A percentile compares a stretch with the other conserved stretches of the same genome.
Conservation (phyloP, 2,329 filamentous ascomycete species). For the Fusarium algeriense region DNA sequence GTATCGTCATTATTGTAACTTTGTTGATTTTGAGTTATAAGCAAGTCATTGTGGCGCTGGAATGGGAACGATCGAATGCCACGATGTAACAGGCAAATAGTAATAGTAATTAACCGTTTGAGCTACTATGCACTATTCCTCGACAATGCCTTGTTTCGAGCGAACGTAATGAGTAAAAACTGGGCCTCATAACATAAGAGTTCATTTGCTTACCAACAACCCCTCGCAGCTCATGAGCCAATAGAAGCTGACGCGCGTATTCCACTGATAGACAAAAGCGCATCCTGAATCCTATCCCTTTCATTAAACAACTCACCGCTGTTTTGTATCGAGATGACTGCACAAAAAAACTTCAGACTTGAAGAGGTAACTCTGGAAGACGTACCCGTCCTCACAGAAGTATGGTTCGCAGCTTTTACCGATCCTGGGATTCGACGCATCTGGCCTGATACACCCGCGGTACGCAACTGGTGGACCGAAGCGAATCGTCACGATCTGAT, state of each 20-base stretch:
- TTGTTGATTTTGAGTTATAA: background rate
- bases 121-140: background rate
- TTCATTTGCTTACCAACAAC: background rate
- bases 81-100: background rate
- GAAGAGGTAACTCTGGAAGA: conserved; percentile 21
- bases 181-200: no score
- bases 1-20: background rate
- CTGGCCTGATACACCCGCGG: conserved; percentile 36
- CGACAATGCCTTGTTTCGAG: background rate
- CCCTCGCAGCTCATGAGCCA: background rate
- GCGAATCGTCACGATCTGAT: conserved; percentile 28
- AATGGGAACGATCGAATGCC: background rate
- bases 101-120: background rate
- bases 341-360: background rate
- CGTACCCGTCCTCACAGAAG: conserved; percentile 16
- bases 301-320: background rate
- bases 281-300: background rate
- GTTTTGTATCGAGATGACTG: background rate
- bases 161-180: background rate
- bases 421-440: conserved; percentile 21
- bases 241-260: background rate
- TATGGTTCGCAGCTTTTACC: conserved; percentile 38
- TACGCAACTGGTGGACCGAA: conserved; percentile 37
- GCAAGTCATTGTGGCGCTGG: background rate
- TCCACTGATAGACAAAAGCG: background rate